Evolutionary conservation across 179 eudicot genomes (phyloP).

Genomic region (Carnegiea gigantea): DNA sequence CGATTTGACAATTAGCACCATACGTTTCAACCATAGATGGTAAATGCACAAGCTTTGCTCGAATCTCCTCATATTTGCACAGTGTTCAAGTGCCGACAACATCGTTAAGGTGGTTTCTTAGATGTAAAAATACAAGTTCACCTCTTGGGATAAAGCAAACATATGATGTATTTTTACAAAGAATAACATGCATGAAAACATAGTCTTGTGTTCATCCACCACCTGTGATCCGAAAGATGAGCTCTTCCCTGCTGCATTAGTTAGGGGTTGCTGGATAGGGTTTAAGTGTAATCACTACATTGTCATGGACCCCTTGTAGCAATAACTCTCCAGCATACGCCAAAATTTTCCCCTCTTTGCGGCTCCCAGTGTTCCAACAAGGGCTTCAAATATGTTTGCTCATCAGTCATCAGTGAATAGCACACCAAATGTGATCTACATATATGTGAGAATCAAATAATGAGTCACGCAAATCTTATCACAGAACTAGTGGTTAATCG

Average conservation of each 20-base stretch:
- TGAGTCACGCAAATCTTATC: not conserved
- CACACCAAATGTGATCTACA: constrained; percentile 87
- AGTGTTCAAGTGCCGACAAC: too few species aligned
- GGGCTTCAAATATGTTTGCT: constrained; percentile 94
- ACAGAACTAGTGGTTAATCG: not conserved
- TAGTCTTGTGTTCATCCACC: not conserved
- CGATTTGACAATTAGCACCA: too few species aligned
- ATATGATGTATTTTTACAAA: not conserved
- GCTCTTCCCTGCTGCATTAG: not conserved
- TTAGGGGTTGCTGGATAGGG: not conserved
- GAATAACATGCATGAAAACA: too few species aligned
- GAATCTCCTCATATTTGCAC: too few species aligned
- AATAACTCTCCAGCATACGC: constrained; percentile 88
- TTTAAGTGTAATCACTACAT: constrained; percentile 67
- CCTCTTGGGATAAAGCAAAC: not conserved
- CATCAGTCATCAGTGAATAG: constrained; percentile 86
- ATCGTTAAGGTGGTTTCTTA: too few species aligned
- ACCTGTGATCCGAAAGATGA: not conserved
- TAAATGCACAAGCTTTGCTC: too few species aligned
- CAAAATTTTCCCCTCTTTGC: constrained; percentile 78
- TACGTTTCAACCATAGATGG: too few species aligned
- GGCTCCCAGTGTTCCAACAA: constrained; percentile 93
- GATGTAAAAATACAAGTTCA: too few species aligned
- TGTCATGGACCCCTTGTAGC: constrained; percentile 95
- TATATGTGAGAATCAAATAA: not conserved